Conservation (phyloP, 345 rosid genomes). For the Nasturtium officinale region DNA sequence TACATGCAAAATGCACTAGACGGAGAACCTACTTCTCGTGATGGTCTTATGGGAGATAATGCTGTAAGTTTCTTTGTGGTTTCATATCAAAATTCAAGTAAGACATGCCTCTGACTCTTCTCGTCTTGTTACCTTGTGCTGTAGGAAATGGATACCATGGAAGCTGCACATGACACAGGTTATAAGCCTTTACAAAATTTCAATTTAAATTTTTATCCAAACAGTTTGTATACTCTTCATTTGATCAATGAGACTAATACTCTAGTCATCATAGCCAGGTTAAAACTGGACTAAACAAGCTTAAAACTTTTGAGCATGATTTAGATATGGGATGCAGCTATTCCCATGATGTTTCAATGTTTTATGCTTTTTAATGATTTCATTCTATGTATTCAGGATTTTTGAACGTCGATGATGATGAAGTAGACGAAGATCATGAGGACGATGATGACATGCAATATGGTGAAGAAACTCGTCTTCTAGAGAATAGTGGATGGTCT, state of each 20-base stretch:
- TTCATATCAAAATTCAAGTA: constrained; percentile 17
- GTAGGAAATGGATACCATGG: constrained; percentile 68
- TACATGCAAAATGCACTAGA: constrained; percentile 46
- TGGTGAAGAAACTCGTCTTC: constrained; percentile 63
- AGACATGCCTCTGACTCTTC: constrained; percentile 27
- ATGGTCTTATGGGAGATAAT: constrained; percentile 42
- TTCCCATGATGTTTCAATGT: constrained; percentile 22
- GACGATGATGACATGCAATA: constrained; percentile 49
- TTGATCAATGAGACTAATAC: constrained; percentile 12
- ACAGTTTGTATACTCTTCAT: constrained; percentile 21
- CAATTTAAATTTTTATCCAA: neutral
- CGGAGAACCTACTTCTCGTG: constrained; percentile 40
- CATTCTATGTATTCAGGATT: constrained; percentile 56
- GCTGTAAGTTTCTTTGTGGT: constrained; percentile 52
- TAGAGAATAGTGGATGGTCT: constrained; percentile 98
- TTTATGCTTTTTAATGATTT: constrained; percentile 24
- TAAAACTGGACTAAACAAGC: constrained; percentile 19
- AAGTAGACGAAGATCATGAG: constrained; percentile 70
- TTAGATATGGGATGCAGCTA: constrained; percentile 23
- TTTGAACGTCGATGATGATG: constrained; percentile 90
- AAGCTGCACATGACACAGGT: constrained; percentile 87
- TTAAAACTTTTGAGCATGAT: constrained; percentile 15
- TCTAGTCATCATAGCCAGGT: constrained; percentile 8
- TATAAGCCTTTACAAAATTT: constrained; percentile 29
- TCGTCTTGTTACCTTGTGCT: constrained; percentile 30